phyloP scores from a whole-genome alignment of 1,284 basidiomycete species.

The Tremellales sp. region DNA sequence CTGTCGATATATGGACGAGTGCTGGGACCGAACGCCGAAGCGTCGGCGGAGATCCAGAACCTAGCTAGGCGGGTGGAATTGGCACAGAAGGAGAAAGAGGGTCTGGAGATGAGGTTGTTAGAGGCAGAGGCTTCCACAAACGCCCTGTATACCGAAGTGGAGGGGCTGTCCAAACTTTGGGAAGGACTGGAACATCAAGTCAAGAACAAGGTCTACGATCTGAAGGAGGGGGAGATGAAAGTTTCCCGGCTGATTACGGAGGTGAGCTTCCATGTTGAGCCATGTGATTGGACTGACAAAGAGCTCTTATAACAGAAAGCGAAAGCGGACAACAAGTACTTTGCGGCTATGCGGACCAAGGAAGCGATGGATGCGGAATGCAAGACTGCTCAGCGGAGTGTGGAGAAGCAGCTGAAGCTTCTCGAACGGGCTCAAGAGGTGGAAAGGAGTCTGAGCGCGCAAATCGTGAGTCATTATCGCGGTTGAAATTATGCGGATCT shows the following conservation, averaged over 20 bases:
- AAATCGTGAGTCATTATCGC: constrained; percentile 55
- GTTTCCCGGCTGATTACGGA: constrained; percentile 62
- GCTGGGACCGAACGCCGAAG: constrained; percentile 57
- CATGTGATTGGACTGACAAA: not conserved
- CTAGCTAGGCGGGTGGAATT: constrained; percentile 58
- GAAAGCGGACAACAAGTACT: constrained; percentile 94
- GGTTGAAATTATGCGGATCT: not conserved
- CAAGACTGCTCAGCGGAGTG: constrained; percentile 60
- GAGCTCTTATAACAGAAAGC: constrained; percentile 58
- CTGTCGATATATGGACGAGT: constrained; percentile 61
- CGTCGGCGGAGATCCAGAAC: constrained; percentile 52
- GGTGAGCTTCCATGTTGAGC: constrained; percentile 50
- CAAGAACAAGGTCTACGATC: constrained; percentile 77
- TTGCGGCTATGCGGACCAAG: constrained; percentile 81
- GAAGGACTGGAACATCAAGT: constrained; percentile 79
- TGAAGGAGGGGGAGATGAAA: constrained; percentile 71
- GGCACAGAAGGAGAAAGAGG: constrained; percentile 62
- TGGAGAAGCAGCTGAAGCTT: constrained; percentile 74
- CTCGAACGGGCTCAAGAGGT: constrained; percentile 67
- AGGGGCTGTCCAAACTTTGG: constrained; percentile 81
- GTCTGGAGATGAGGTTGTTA: constrained; percentile 53
- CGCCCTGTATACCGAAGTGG: constrained; percentile 79
- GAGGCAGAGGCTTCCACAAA: constrained; percentile 59
- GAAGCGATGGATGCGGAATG: constrained; percentile 76
- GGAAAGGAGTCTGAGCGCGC: constrained; percentile 58